Evolutionary conservation across 2,329 filamentous ascomycete species (phyloP).

Genomic region (Acrocalymma vagum): DNA sequence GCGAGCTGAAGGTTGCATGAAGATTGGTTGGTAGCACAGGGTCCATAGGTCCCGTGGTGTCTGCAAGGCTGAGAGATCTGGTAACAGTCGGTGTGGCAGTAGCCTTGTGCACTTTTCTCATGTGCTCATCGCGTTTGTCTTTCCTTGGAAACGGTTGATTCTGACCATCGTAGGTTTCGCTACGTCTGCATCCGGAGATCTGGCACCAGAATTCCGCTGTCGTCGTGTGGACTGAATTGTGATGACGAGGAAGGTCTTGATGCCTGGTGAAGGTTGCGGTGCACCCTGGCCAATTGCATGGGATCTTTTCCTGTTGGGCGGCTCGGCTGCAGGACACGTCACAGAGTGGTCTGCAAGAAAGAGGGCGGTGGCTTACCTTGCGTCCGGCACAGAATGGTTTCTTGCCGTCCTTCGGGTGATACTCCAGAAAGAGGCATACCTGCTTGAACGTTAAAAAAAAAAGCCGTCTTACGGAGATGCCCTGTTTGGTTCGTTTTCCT

Average conservation of each 20-base stretch:
- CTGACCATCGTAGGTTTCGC: constrained; percentile 5
- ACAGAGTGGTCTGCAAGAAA: neutral
- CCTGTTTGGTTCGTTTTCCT: too few relatives aligned
- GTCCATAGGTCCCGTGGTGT: too few relatives aligned
- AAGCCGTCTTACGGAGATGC: constrained; percentile 12
- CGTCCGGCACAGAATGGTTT: too few relatives aligned
- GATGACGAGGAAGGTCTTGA: constrained; percentile 9
- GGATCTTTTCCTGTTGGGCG: constrained; percentile 2
- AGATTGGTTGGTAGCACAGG: too few relatives aligned
- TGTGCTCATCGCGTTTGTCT: constrained; percentile 9
- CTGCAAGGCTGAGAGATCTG: too few relatives aligned
- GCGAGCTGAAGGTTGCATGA: too few relatives aligned
- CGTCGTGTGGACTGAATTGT: constrained; percentile 4
- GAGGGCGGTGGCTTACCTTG: constrained; percentile 11
- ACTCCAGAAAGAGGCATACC: constrained; percentile 12
- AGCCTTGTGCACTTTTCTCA: constrained; percentile 13
- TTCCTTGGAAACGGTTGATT: constrained; percentile 11
- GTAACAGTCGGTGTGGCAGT: too few relatives aligned
- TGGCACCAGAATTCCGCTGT: constrained; percentile 6
- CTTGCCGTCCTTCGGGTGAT: too few relatives aligned
- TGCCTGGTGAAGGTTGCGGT: constrained; percentile 2
- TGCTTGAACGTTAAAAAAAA: constrained; percentile 17
- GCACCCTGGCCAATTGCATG: constrained; percentile 9
- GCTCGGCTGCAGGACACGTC: constrained; percentile 9
- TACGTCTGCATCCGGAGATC: constrained; percentile 8